A percentile compares a stretch with the other conserved stretches of the same genome.
Conservation (phyloP, 2,329 filamentous ascomycete species). For the Talaromyces albobiverticillius region DNA sequence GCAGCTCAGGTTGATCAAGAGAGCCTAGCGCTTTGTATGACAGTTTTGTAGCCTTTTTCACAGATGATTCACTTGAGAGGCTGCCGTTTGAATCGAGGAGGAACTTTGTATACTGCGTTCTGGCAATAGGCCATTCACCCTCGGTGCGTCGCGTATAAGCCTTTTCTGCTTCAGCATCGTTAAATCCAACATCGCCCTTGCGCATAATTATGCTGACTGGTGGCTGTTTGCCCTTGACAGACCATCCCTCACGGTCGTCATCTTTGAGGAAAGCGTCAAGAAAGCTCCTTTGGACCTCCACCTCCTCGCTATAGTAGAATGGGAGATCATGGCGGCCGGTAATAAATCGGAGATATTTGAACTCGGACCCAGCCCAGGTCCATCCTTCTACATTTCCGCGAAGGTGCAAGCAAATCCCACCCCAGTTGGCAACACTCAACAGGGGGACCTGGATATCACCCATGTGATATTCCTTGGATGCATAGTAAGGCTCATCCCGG, state of each 20-base stretch:
- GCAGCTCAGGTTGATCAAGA: constrained; percentile 50
- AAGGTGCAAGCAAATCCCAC: neutral
- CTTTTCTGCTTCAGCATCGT: constrained; percentile 61
- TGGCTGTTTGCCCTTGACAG: constrained; percentile 53
- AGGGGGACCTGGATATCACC: neutral
- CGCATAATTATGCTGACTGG: constrained; percentile 61
- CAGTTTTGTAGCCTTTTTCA: constrained; percentile 37
- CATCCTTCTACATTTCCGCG: constrained; percentile 1
- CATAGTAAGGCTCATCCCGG: neutral
- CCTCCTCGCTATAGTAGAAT: constrained; percentile 69
- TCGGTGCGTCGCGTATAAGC: constrained; percentile 56
- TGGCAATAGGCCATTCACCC: constrained; percentile 63
- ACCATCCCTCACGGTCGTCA: constrained; percentile 51
- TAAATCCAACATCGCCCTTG: constrained; percentile 66
- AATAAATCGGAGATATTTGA: constrained; percentile 62
- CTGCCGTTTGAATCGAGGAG: constrained; percentile 50
- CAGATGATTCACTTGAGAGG: neutral
- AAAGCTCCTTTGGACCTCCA: constrained; percentile 65
- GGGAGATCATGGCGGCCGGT: constrained; percentile 69
- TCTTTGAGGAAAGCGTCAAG: constrained; percentile 69
- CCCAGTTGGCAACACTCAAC: neutral
- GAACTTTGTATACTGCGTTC: constrained; percentile 63
- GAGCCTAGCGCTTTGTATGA: constrained; percentile 61
- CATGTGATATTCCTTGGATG: neutral
- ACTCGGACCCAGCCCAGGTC: neutral